Evolutionary conservation across 768 basidiomycete species (phyloP), one percentile per base, ranked within the genome.

Genomic region (Agaricus blazei): DNA sequence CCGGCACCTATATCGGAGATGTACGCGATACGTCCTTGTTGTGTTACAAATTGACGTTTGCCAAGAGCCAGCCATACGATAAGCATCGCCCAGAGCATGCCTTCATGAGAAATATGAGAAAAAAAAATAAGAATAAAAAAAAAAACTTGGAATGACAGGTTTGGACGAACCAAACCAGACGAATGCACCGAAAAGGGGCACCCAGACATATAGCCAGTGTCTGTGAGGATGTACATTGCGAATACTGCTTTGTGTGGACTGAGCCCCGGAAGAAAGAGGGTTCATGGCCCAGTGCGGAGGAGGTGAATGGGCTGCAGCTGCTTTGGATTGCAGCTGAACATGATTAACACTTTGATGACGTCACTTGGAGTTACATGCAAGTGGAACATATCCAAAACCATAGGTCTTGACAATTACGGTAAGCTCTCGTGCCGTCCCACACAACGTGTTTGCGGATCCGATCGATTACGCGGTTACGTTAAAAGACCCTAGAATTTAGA

Each of bases 1-100:
- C 77, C 78, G 19, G 90, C 88, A n/a, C 85, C 88, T 36, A 90
- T 69, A 62, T 91, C 88, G 41, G 87, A 88, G 47, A 91, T 89
- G 67, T 86, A 89, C n/a, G 83, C 81, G 50, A 89, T 80, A 1
- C 67, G 67, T 23, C 78, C 77, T 37, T 82, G 75, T 65, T 78
- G 74, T 12, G 84, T 77, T 14, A 74, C 73, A 60, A 85, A 84
- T 63, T 73, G 74, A 8, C 83, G 85, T 29, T 78, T 72, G 19
- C 87, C 86, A n/a, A 75, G 72, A 8, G 81, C 81, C 24, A 84
- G 74, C 87, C 87, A 91, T 28, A 81, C 82, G 52, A 88, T 77
- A 29, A 91, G 68, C 81, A 91, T 82, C 1, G 87, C 77, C 48
- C 84, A 76, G 8, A 91, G 72, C 11, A 79, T 87, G 19, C 72